phyloP scores from a whole-genome alignment of 495 filamentous ascomycete species.

The Rhypophila decipiens region DNA sequence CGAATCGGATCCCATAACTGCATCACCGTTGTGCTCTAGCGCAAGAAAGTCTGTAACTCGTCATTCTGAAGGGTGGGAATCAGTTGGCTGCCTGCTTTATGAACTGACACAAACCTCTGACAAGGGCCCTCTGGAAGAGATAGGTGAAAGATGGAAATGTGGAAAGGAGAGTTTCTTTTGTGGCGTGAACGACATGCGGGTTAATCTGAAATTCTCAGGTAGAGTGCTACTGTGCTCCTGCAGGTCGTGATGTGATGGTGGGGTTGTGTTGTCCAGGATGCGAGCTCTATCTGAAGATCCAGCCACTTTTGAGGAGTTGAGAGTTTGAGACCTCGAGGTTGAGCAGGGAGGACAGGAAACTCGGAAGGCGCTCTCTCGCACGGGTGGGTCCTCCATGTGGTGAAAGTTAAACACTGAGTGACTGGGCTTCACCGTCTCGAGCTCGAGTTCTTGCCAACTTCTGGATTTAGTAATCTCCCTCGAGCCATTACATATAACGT shows the following conservation, averaged over 20 bases:
- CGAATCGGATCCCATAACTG: neutral
- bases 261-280: conserved; percentile 7
- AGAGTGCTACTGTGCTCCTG: conserved; percentile 9
- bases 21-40: neutral
- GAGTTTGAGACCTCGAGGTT: too few species aligned
- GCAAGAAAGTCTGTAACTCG: neutral
- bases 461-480: too few species aligned
- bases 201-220: conserved; percentile 17
- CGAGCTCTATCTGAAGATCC: neutral
- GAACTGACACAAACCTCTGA: neutral
- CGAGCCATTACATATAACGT: too few species aligned
- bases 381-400: too few species aligned
- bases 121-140: neutral
- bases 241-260: conserved; percentile 11
- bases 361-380: too few species aligned
- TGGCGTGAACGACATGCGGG: conserved; percentile 4
- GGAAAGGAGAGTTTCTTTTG: neutral
- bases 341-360: too few species aligned
- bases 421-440: too few species aligned
- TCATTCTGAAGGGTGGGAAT: neutral
- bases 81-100: neutral
- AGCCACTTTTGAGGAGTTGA: neutral
- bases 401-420: too few species aligned
- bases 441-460: too few species aligned
- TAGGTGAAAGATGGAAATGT: neutral